Percentiles rank a stretch among this genome's conserved stretches.
phyloP scores from a whole-genome alignment of 495 filamentous ascomycete genomes.

The Penicillium coffeae region DNA sequence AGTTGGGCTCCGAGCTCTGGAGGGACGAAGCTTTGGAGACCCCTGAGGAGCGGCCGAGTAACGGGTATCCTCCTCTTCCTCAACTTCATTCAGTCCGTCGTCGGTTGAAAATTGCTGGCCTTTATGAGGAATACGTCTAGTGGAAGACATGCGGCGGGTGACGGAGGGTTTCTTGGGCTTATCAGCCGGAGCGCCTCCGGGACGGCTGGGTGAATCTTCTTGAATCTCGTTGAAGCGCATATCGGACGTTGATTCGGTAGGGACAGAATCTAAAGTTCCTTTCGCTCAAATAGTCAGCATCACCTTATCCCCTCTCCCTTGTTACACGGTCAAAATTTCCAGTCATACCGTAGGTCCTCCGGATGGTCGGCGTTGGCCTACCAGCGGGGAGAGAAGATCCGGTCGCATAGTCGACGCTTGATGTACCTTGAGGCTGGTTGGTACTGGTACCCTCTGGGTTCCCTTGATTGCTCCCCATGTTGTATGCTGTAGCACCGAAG shows the following conservation, averaged over 20 bases:
- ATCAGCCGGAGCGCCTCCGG: slow-evolving; percentile 55
- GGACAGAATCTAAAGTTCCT: slow-evolving; percentile 36
- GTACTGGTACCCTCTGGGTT: slow-evolving; percentile 12
- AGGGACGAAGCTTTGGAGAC: slow-evolving; percentile 39
- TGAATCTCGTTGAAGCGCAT: slow-evolving; percentile 27
- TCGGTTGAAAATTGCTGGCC: slow-evolving; percentile 92
- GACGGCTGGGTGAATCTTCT: slow-evolving; percentile 28
- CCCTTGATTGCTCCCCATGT: slow-evolving; percentile 19
- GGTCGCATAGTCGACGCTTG: slow-evolving; percentile 9
- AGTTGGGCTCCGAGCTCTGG: slow-evolving; percentile 55
- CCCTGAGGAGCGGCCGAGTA: slow-evolving; percentile 28
- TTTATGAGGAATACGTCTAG: slow-evolving; percentile 66
- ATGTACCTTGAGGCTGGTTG: slow-evolving; percentile 7
- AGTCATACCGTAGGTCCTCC: slow-evolving; percentile 37
- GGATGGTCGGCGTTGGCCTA: slow-evolving; percentile 19
- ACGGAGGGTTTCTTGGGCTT: slow-evolving; percentile 69
- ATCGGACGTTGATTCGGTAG: slow-evolving; percentile 27
- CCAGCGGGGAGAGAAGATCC: slow-evolving; percentile 9
- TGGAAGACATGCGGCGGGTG: slow-evolving; percentile 69
- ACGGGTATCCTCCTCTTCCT: slow-evolving; percentile 47
- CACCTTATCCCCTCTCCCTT: slow-evolving; percentile 1
- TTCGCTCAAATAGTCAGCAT: slow-evolving; percentile 7
- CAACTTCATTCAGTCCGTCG: slow-evolving; percentile 81
- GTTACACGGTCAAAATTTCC: slow-evolving; percentile 14
- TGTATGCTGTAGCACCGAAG: background rate